Evolutionary conservation across 2,329 filamentous ascomycete species (phyloP).

Genomic region (Blastomyces percursus): DNA sequence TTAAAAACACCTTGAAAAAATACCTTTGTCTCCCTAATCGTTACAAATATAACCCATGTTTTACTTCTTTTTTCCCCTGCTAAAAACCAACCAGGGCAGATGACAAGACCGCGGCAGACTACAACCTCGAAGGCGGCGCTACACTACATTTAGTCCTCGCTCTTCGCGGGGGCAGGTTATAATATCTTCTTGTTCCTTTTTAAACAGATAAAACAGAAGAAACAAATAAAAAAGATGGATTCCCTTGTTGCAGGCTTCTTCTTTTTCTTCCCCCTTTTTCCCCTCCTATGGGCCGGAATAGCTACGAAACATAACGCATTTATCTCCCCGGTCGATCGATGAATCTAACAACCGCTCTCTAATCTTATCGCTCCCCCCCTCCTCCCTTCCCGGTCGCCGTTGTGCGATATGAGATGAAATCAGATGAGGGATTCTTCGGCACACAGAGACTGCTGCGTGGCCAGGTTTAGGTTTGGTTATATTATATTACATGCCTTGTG

Average conservation of each 20-base stretch:
- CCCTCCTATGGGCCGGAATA: not conserved
- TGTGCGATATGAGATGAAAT: not conserved
- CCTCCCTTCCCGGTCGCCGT: not conserved
- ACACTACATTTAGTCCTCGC: conserved; percentile 94
- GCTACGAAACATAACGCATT: not conserved
- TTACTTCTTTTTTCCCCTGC: not conserved
- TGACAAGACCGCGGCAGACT: conserved; percentile 85
- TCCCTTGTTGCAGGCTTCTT: no score
- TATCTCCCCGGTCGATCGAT: not conserved
- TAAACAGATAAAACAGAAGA: not conserved
- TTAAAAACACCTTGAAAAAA: no score
- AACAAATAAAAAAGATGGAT: not conserved
- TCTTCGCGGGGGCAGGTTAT: conserved; percentile 59
- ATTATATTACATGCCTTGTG: no score
- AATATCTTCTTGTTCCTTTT: not conserved
- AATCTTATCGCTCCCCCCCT: not conserved
- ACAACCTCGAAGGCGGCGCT: conserved; percentile 79
- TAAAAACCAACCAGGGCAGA: conserved; percentile 58
- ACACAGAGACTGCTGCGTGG: no score
- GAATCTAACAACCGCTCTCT: no score
- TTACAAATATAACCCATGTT: not conserved
- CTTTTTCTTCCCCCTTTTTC: not conserved
- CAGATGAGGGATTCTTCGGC: not conserved
- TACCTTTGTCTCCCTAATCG: not conserved
- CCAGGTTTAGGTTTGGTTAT: no score